Percentiles rank a stretch among this genome's conserved stretches.
Conservation (phyloP, 768 basidiomycete species). For the Cyclocybe cylindracea region DNA sequence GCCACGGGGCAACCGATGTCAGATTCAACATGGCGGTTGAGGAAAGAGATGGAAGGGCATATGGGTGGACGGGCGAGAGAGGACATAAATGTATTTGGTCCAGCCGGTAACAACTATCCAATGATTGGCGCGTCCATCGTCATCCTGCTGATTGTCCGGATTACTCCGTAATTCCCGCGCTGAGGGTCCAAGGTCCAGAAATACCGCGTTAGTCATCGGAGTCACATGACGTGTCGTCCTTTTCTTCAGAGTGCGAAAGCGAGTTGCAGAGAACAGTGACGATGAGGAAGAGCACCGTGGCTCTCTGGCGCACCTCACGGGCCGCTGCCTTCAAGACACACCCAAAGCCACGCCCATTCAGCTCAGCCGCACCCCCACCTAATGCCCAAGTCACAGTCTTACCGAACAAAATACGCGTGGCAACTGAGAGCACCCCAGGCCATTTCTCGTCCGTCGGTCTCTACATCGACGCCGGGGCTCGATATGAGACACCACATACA, state of each 20-base stretch:
- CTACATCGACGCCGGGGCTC: constrained; percentile 90
- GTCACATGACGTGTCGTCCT: too few relatives aligned
- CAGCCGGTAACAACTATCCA: not conserved
- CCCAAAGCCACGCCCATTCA: constrained; percentile 11
- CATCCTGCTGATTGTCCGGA: too few relatives aligned
- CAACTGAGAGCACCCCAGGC: constrained; percentile 87
- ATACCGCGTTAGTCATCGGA: too few relatives aligned
- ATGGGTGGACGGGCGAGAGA: not conserved
- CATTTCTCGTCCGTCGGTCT: constrained; percentile 95
- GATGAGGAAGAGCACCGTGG: constrained; percentile 42
- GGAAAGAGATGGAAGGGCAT: constrained; percentile 1
- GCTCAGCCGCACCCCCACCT: constrained; percentile 26
- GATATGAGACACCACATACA: constrained; percentile 76
- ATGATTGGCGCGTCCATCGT: too few relatives aligned
- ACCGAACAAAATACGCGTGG: constrained; percentile 89
- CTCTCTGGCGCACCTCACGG: constrained; percentile 35
- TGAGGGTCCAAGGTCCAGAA: too few relatives aligned
- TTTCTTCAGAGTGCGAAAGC: too few relatives aligned
- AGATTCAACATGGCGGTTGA: constrained; percentile 32
- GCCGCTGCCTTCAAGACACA: not conserved
- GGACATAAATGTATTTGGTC: not conserved
- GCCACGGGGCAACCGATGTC: constrained; percentile 31
- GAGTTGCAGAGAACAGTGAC: constrained; percentile 6
- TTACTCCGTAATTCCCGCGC: too few relatives aligned
- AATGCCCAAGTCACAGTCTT: constrained; percentile 75